Evolutionary conservation across 2,329 filamentous ascomycete genomes (phyloP), one percentile per base, ranked within the genome.

Genomic region (Orbilia brochopaga): DNA sequence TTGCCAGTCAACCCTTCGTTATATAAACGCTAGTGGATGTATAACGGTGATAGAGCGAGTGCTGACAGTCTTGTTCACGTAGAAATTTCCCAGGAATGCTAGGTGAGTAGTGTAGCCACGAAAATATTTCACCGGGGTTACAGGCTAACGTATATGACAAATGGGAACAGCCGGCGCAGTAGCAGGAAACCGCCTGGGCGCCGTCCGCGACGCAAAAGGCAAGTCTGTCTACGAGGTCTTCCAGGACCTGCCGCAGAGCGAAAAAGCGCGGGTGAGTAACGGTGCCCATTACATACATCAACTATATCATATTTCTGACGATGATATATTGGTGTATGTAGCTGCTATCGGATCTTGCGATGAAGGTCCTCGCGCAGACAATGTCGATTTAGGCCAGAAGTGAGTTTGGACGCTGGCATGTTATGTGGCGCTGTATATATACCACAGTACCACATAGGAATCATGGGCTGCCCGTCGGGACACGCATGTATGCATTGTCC

Each of bases 171-270:
- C 93, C 0, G 94, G 94, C 1, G 91, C 91, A 1, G 92, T 97
- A 1, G 93, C 92, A 0, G 94, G 94, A 10, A 97, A 97, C 80
- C 82, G 92, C 57, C 81, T 97, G n/a, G 94, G 94, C 0, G 90
- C 91, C 5, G 86, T 99, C 19, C 84, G 94, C 64, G 94, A 99
- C 81, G 87, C 90, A 32, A 92, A 88, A 80, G 92, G 92, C 21
- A 97, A 97, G 87, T 96, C 91, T 78, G 94, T 99, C 4, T 97
- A 95, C 80, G 84, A 87, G 27, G 94, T 97, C 15, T 97, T 93
- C 30, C 77, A 91, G 83, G 90, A 96, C 76, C 82, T 99, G 77
- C 92, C 92, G 56, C 89, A 91, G 79, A 84, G 84, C 56, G 92
- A 96, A 77, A 89, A 91, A 78, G 87, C 91, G 61, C 87, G 87